Conservation (phyloP, 1,284 basidiomycete species). For the Naganishia cerealis region DNA sequence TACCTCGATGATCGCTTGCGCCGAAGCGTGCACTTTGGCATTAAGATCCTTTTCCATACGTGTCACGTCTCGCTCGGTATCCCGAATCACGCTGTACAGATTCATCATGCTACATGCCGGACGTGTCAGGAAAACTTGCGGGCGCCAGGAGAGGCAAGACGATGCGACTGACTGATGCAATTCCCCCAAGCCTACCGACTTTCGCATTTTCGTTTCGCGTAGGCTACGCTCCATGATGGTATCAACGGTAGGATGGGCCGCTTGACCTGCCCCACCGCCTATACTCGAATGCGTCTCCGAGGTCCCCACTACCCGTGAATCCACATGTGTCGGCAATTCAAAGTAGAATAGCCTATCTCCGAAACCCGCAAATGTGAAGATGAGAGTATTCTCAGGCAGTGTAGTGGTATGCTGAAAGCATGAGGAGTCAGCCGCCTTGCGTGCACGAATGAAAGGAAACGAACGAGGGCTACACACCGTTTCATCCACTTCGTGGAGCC, state of each 20-base stretch:
- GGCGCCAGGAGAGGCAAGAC: not conserved
- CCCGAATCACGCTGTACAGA: constrained; percentile 67
- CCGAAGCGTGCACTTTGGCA: constrained; percentile 6
- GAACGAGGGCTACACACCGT: constrained; percentile 9
- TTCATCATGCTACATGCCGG: constrained; percentile 62
- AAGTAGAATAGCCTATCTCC: constrained; percentile 19
- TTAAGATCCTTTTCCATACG: constrained; percentile 18
- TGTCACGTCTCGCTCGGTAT: constrained; percentile 63
- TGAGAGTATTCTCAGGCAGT: constrained; percentile 19
- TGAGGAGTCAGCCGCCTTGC: constrained; percentile 36
- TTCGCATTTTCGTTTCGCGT: constrained; percentile 53
- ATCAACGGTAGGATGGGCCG: constrained; percentile 31
- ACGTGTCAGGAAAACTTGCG: not conserved
- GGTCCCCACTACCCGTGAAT: not conserved
- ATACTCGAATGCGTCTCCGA: constrained; percentile 21
- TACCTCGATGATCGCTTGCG: constrained; percentile 2
- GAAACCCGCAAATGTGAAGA: constrained; percentile 1
- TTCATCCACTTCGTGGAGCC: constrained; percentile 34
- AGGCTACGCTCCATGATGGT: constrained; percentile 45
- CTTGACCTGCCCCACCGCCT: constrained; percentile 1
- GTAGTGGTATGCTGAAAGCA: constrained; percentile 43
- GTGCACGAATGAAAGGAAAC: not conserved
- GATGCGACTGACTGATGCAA: constrained; percentile 47
- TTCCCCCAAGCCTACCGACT: constrained; percentile 46
- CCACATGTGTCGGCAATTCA: not conserved